Evolutionary conservation across 495 filamentous ascomycete species (phyloP).

Genomic region (Geoglossum glabrum): DNA sequence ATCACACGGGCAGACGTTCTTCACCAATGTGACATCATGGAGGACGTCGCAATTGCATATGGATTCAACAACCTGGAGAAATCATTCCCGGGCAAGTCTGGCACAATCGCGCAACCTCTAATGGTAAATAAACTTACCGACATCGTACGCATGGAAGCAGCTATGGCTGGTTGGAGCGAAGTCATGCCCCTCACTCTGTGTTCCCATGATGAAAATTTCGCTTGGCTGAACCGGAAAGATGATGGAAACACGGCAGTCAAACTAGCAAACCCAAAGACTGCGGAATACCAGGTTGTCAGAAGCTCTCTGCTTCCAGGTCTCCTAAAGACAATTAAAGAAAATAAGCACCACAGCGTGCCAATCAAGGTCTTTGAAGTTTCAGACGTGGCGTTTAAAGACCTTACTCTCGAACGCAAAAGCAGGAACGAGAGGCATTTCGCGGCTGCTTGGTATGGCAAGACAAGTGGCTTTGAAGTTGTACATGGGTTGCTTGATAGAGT

Average conservation of each 20-base stretch:
- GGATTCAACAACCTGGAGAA: slow-evolving; percentile 89
- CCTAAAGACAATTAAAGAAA: slow-evolving; percentile 88
- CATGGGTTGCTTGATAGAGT: slow-evolving; percentile 85
- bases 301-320: slow-evolving; percentile 77
- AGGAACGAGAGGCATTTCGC: slow-evolving; percentile 89
- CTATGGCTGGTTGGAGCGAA: slow-evolving; percentile 90
- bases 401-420: slow-evolving; percentile 53
- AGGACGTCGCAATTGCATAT: slow-evolving; percentile 87
- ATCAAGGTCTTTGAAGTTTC: slow-evolving; percentile 87
- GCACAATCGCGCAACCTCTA: slow-evolving; percentile 71
- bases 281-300: slow-evolving; percentile 90
- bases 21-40: slow-evolving; percentile 96
- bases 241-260: slow-evolving; percentile 70
- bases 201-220: slow-evolving; percentile 97
- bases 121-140: slow-evolving; percentile 87
- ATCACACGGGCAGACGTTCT: slow-evolving; percentile 85
- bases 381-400: slow-evolving; percentile 80
- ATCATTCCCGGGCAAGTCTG: slow-evolving; percentile 58
- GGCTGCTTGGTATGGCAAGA: slow-evolving; percentile 88
- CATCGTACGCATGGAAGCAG: slow-evolving; percentile 74
- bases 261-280: slow-evolving; percentile 88
- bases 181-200: slow-evolving; percentile 93
- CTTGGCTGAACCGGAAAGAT: slow-evolving; percentile 80
- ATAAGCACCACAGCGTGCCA: slow-evolving; percentile 72
- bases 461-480: slow-evolving; percentile 87